These are phyloP conservation scores for Fusarium concolor DNA, from an alignment of 2,329 filamentous ascomycete species.

Conservation along the genomic window DNA sequence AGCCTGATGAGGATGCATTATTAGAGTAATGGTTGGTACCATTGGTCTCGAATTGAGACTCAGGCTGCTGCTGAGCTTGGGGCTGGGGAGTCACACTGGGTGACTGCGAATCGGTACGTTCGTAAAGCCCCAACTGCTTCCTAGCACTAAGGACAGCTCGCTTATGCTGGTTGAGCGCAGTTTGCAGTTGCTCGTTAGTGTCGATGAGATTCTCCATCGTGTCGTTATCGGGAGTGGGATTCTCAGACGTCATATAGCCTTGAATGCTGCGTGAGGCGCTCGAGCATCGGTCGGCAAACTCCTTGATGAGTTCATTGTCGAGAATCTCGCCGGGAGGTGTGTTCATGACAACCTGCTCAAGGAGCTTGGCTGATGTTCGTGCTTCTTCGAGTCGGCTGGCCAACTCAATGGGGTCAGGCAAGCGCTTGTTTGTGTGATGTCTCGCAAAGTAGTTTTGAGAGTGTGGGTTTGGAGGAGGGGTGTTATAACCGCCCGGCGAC, in stretches of 20 bases:
- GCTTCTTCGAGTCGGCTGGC: slow-evolving; percentile 89
- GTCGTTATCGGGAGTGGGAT: slow-evolving; percentile 88
- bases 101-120: slow-evolving; percentile 46
- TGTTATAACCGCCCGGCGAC: slow-evolving; percentile 20
- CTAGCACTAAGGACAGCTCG: slow-evolving; percentile 76
- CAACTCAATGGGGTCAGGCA: slow-evolving; percentile 81
- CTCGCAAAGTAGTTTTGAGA: slow-evolving; percentile 70
- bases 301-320: slow-evolving; percentile 87
- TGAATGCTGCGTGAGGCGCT: slow-evolving; percentile 85
- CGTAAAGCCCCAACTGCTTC: slow-evolving; percentile 62
- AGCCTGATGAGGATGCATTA: slow-evolving; percentile 29
- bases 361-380: slow-evolving; percentile 86
- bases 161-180: slow-evolving; percentile 85
- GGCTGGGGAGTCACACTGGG: slow-evolving; percentile 44
- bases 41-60: slow-evolving; percentile 39
- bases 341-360: slow-evolving; percentile 91
- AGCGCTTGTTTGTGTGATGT: slow-evolving; percentile 58
- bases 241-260: slow-evolving; percentile 81
- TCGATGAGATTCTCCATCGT: slow-evolving; percentile 95
- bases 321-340: slow-evolving; percentile 82
- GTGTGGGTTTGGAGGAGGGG: slow-evolving; percentile 49
- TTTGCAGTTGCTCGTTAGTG: slow-evolving; percentile 89
- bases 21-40: slow-evolving; percentile 46
- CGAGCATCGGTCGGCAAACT: slow-evolving; percentile 89
- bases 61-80: slow-evolving; percentile 23